These are phyloP conservation scores for Monotropa hypopitys DNA, from an alignment of 179 eudicot species.

Conservation along the genomic window DNA sequence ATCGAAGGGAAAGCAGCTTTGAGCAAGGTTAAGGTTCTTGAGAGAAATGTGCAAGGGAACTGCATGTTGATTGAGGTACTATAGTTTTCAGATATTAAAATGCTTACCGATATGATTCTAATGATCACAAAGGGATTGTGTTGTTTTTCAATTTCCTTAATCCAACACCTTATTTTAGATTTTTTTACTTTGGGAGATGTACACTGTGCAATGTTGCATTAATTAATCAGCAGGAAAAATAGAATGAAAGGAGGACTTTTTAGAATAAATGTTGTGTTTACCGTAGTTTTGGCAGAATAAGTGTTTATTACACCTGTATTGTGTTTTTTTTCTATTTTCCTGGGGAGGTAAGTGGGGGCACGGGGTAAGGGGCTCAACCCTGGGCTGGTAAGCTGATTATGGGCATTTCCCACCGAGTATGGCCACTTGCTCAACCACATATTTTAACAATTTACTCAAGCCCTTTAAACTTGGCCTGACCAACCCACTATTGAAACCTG, in stretches of 20 bases:
- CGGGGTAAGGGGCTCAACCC: neutral
- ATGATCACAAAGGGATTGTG: neutral
- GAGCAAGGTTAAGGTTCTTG: conserved; percentile 77
- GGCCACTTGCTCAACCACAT: neutral
- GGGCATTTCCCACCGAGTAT: neutral
- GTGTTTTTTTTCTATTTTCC: neutral
- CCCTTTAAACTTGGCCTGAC: neutral
- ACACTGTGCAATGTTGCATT: neutral
- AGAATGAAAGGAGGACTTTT: neutral
- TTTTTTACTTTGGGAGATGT: neutral
- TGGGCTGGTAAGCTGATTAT: neutral
- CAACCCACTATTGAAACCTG: neutral
- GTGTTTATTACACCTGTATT: neutral
- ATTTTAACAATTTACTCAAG: neutral
- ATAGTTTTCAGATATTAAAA: neutral
- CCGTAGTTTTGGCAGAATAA: neutral
- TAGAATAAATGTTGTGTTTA: neutral
- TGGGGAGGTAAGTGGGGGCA: neutral
- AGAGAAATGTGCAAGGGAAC: conserved; percentile 43
- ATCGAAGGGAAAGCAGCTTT: conserved; percentile 74
- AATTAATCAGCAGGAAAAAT: neutral
- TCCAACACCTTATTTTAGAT: neutral
- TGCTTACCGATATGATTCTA: neutral
- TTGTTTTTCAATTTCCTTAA: neutral
- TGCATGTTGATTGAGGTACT: conserved; percentile 70